Percentiles rank a stretch among this genome's conserved stretches.
Conservation (phyloP, 495 filamentous ascomycete species). For the Penicillium angulare region DNA sequence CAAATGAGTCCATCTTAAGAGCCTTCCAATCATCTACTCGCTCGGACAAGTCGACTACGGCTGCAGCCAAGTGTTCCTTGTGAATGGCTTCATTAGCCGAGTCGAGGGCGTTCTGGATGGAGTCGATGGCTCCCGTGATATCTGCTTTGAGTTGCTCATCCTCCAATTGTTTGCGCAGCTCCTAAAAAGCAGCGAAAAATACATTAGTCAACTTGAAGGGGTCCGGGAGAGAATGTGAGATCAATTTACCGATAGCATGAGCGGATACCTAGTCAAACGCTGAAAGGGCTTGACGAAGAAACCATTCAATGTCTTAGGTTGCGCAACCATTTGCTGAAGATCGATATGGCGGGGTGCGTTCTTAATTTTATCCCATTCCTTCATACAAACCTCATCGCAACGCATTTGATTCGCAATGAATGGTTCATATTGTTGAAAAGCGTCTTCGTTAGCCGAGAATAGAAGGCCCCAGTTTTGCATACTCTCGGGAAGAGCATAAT, state of each 20-base stretch:
- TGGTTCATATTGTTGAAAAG: constrained; percentile 87
- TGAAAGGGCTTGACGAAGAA: constrained; percentile 98
- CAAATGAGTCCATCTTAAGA: constrained; percentile 85
- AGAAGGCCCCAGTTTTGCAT: constrained; percentile 89
- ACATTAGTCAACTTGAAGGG: no score
- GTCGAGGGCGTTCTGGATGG: constrained; percentile 72
- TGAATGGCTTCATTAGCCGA: constrained; percentile 88
- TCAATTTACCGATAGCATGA: constrained; percentile 73
- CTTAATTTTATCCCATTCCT: constrained; percentile 56
- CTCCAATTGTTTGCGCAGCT: constrained; percentile 78
- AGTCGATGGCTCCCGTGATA: constrained; percentile 67
- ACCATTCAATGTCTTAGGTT: constrained; percentile 64
- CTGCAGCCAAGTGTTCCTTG: constrained; percentile 75
- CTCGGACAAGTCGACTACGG: constrained; percentile 72
- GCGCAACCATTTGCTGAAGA: constrained; percentile 62
- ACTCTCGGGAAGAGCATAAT: constrained; percentile 74
- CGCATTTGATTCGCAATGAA: constrained; percentile 89
- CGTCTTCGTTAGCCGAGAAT: constrained; percentile 75
- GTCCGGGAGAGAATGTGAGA: background rate
- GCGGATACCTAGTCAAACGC: constrained; percentile 87
- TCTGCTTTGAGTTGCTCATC: constrained; percentile 67
- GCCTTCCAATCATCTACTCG: constrained; percentile 99
- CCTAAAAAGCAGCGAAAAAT: constrained; percentile 46
- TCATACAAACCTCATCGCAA: constrained; percentile 47
- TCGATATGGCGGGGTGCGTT: constrained; percentile 53